Evolutionary conservation across 2,329 filamentous ascomycete genomes (phyloP).

Genomic region (Ophiostoma triangulosporum): DNA sequence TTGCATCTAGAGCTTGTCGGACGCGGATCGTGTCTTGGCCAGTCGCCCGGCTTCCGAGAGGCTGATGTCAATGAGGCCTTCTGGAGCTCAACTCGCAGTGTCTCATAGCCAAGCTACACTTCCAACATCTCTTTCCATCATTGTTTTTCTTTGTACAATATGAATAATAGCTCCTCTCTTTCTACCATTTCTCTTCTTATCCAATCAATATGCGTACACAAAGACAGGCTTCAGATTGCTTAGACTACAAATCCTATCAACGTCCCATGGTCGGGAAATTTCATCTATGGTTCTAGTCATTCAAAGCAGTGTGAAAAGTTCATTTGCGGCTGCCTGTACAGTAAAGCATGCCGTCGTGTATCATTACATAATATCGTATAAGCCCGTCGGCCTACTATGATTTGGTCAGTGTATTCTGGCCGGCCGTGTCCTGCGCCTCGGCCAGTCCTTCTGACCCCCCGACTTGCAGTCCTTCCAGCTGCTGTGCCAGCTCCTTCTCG

Average conservation of each 20-base stretch:
- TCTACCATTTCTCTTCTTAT: no score
- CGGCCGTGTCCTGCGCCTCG: neutral
- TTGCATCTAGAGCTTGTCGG: constrained; percentile 18
- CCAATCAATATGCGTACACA: no score
- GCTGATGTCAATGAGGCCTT: constrained; percentile 19
- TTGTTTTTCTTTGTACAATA: no score
- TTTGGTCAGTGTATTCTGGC: neutral
- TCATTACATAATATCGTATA: neutral
- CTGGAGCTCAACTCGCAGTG: constrained; percentile 5
- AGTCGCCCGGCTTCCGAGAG: constrained; percentile 20
- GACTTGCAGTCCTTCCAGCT: neutral
- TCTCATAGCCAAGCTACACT: neutral
- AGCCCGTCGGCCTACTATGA: neutral
- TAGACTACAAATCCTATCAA: no score
- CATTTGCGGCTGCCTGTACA: no score
- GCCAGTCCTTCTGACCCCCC: no score
- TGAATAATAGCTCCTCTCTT: no score
- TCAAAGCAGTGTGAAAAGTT: no score
- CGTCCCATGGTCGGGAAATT: no score
- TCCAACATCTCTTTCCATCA: no score
- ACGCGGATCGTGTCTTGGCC: constrained; percentile 19
- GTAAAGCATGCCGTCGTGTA: neutral
- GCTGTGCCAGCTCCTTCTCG: neutral
- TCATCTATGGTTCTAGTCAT: no score
- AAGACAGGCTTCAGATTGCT: no score